Base-by-base conservation (phyloP, 2,329 filamentous ascomycete species). In the Trichoderma pleuroti region DNA sequence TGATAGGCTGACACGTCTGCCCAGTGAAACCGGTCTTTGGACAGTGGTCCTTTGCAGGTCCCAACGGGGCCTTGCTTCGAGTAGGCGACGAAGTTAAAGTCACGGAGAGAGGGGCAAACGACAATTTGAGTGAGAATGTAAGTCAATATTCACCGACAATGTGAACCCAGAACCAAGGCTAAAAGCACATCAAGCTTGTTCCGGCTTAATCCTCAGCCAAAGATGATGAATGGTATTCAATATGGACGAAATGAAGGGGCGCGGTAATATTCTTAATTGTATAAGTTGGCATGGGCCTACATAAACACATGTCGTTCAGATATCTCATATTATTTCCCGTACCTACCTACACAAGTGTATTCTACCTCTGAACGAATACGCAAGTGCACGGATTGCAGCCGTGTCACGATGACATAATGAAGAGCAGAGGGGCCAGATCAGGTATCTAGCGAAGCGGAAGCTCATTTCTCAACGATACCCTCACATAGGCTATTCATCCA, bases 81-180 rank as follows among this genome's bases (percentile, higher is more conserved):
- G 73, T 74, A 9, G 73, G 72, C 1, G 73, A 85, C 75, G 71
- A 70, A 49, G 52, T 73, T 24, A 57, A 59, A 18, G 64, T 74
- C 18, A 71, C 61, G 9, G 56, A 72, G 54, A 73, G 70, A 18
- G 62, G 62, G 28, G 28, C 32, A 7, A 52, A 42, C 14, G 56
- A 68, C 9, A 61, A 16, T 6, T 14, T 59, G 64, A 42, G 24
- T 24, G 32, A 67, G 11, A 36, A 67, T 28, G 52, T 32, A 59
- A 59, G 63, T 56, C 12, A 16, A 26, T 24, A 11, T 21, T n/a
- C 11, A 49, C 26, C 24, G 28, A n/a, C n/a, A n/a, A 66, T 16
- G n/a, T 18, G 18, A 21, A 5, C 61, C 52, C 24, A 21, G 4
- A 9, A 7, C 26, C 42, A 12, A 49, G 18, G 24, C 36, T 46